Evolutionary conservation across 768 basidiomycete genomes (phyloP).

Genomic region (Sarcomyxa edulis): DNA sequence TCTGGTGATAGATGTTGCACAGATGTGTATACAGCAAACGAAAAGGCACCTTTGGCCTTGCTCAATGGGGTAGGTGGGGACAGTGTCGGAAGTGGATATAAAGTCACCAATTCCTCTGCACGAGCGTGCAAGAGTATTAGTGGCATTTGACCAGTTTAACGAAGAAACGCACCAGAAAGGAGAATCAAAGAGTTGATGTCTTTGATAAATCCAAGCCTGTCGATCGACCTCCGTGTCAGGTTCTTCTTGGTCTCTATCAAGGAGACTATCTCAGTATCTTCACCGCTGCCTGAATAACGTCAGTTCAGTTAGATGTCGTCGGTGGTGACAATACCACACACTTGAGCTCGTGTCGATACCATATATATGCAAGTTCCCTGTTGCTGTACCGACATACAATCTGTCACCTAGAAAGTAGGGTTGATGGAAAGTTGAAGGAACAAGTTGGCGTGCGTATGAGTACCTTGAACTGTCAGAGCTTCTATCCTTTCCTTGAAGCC

Average conservation of each 20-base stretch:
- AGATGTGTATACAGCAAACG: constrained; percentile 70
- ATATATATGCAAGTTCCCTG: constrained; percentile 31
- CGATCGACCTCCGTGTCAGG: constrained; percentile 67
- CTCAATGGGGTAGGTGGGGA: constrained; percentile 64
- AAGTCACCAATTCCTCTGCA: constrained; percentile 65
- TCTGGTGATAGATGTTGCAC: constrained; percentile 39
- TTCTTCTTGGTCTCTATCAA: constrained; percentile 63
- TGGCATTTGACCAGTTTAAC: background rate
- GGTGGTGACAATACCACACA: constrained; percentile 16
- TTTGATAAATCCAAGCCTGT: constrained; percentile 82
- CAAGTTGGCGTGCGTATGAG: background rate
- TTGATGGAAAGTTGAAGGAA: constrained; percentile 3
- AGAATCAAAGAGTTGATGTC: constrained; percentile 83
- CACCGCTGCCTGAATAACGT: constrained; percentile 13
- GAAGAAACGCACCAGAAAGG: constrained; percentile 61
- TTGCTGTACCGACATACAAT: constrained; percentile 30
- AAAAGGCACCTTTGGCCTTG: constrained; percentile 78
- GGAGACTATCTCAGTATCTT: constrained; percentile 25
- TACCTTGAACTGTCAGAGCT: constrained; percentile 41
- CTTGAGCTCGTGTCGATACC: constrained; percentile 32
- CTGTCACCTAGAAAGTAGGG: constrained; percentile 33
- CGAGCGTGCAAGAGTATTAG: constrained; percentile 3
- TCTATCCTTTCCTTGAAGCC: constrained; percentile 48
- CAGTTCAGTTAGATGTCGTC: background rate
- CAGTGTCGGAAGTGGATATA: constrained; percentile 74